Conservation (phyloP, 2,329 filamentous ascomycete species). For the Magnaporthiopsis rhizophila region DNA sequence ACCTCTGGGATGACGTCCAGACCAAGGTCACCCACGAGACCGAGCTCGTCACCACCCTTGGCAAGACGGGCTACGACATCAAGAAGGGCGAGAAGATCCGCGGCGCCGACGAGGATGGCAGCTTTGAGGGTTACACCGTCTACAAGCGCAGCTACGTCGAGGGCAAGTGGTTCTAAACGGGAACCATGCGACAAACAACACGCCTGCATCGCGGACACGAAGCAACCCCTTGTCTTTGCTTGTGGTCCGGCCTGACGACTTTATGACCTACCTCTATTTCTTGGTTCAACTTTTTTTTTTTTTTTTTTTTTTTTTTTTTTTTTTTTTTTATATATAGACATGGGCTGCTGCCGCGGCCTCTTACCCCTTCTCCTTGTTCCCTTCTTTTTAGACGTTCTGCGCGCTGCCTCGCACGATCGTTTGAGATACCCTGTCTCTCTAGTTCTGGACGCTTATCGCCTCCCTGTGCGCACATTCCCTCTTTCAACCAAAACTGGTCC, state of each 20-base stretch:
- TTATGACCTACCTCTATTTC: neutral
- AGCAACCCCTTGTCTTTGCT: neutral
- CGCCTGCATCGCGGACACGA: neutral
- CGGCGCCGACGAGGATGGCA: conserved; percentile 6
- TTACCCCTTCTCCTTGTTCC: no score
- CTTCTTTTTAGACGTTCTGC: neutral
- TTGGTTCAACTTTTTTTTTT: neutral
- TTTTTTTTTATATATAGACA: no score
- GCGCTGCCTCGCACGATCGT: neutral
- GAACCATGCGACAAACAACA: neutral
- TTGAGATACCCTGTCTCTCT: neutral
- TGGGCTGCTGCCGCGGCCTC: neutral
- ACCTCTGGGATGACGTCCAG: conserved; percentile 29
- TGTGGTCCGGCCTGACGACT: neutral
- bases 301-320: no score
- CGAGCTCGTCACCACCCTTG: conserved; percentile 26
- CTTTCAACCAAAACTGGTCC: neutral
- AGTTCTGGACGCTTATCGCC: neutral
- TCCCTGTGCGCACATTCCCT: neutral
- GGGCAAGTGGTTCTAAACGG: conserved; percentile 7
- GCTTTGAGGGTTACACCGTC: conserved; percentile 7
- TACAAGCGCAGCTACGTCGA: conserved; percentile 16
- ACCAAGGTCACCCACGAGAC: conserved; percentile 27
- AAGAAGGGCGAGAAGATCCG: conserved; percentile 7
- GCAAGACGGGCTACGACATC: conserved; percentile 9